phyloP scores from a whole-genome alignment of 345 rosid genomes.

The Psidium friedrichsthalianum region DNA sequence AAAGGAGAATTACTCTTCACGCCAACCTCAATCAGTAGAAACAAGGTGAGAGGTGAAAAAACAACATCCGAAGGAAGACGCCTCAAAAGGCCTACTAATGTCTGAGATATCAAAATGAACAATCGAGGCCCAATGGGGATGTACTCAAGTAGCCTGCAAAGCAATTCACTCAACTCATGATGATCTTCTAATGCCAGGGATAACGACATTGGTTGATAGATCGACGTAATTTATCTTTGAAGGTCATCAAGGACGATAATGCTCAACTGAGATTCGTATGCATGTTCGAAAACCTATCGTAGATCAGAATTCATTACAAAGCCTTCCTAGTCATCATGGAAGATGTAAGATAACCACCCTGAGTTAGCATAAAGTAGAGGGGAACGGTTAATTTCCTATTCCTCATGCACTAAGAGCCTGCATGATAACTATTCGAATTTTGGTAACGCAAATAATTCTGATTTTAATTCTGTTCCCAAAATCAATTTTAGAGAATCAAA shows the following conservation, averaged over 20 bases:
- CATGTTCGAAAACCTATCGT: constrained; percentile 88
- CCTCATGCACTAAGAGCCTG: fast-evolving
- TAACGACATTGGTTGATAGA: neutral
- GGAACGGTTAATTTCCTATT: neutral
- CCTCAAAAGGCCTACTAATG: constrained; percentile 83
- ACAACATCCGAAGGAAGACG: constrained; percentile 91
- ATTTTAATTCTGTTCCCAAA: too few species aligned
- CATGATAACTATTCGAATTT: too few species aligned
- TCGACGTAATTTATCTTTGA: constrained; percentile 47
- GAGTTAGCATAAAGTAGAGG: neutral
- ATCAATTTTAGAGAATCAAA: too few species aligned
- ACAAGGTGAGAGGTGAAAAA: neutral
- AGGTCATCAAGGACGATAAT: constrained; percentile 91
- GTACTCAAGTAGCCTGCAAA: constrained; percentile 74
- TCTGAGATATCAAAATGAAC: constrained; percentile 77
- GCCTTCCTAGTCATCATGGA: neutral
- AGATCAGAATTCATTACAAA: neutral
- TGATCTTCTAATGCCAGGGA: neutral
- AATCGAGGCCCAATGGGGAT: constrained; percentile 91
- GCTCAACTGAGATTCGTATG: constrained; percentile 92
- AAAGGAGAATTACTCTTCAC: neutral
- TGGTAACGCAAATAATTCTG: too few species aligned
- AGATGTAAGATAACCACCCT: neutral
- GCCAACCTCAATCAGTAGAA: neutral
- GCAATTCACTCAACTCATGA: neutral